These are phyloP conservation scores for Pseudevernia furfuracea DNA, from an alignment of 495 filamentous ascomycete species.

Conservation along the genomic window DNA sequence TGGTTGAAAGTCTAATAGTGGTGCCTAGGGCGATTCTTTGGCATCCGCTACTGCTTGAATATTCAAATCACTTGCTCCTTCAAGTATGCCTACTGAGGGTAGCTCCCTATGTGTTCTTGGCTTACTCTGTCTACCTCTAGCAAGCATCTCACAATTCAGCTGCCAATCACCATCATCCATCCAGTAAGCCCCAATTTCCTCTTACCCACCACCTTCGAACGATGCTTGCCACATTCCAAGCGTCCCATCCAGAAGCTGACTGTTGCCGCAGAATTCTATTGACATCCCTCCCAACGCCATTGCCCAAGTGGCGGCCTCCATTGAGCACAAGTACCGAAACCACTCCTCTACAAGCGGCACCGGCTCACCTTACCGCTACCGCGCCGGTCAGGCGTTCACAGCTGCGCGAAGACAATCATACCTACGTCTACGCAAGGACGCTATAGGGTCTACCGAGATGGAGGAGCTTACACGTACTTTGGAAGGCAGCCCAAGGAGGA, in stretches of 20 bases:
- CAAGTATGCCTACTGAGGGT: slow-evolving; percentile 29
- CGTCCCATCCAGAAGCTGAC: slow-evolving; percentile 17
- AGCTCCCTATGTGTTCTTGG: neutral
- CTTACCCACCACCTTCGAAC: neutral
- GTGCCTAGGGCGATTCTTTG: slow-evolving; percentile 34
- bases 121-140: slow-evolving; percentile 18
- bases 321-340: slow-evolving; percentile 40
- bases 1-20: neutral
- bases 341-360: slow-evolving; percentile 12
- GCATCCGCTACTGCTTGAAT: slow-evolving; percentile 48
- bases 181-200: slow-evolving; percentile 33
- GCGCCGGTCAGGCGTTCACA: slow-evolving; percentile 26
- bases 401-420: slow-evolving; percentile 25
- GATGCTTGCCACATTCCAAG: neutral
- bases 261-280: slow-evolving; percentile 42
- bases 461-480: slow-evolving; percentile 18
- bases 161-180: slow-evolving; percentile 49
- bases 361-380: slow-evolving; percentile 22
- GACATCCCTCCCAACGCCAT: slow-evolving; percentile 55
- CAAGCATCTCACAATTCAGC: slow-evolving; percentile 44
- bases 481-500: slow-evolving; percentile 23
- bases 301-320: slow-evolving; percentile 47
- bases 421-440: slow-evolving; percentile 17
- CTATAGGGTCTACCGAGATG: slow-evolving; percentile 17
- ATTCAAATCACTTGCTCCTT: slow-evolving; percentile 38